phyloP scores from a whole-genome alignment of 148 eudicot species.

The Persicaria maculosa region DNA sequence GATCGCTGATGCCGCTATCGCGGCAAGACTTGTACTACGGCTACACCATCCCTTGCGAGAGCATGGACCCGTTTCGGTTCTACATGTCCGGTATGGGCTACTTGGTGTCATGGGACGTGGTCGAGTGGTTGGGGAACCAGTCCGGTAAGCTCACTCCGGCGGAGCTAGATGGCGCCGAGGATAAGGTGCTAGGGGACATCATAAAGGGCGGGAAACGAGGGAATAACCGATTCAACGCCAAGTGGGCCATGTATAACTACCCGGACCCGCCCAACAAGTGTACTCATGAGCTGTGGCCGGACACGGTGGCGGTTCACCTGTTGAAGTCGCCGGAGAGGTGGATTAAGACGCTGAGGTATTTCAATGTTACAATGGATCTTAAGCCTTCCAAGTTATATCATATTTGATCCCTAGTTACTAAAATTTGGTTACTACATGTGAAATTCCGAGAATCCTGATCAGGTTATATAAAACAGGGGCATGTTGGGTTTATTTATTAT shows the following conservation, averaged over 20 bases:
- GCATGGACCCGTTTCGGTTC: conserved; percentile 76
- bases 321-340: conserved; percentile 76
- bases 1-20: conserved; percentile 59
- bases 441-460: too few relatives aligned
- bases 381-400: conserved; percentile 29
- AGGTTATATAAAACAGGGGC: too few relatives aligned
- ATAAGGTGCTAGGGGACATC: conserved; percentile 70
- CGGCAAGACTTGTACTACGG: conserved; percentile 87
- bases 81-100: conserved; percentile 97
- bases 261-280: conserved; percentile 71
- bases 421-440: too few relatives aligned
- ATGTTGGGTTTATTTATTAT: too few relatives aligned
- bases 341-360: conserved; percentile 63
- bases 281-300: conserved; percentile 79
- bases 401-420: conserved; percentile 1
- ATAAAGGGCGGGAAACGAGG: conserved; percentile 48
- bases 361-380: conserved; percentile 52
- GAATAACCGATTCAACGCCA: conserved; percentile 66
- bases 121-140: conserved; percentile 51
- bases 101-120: conserved; percentile 79
- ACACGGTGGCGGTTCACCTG: conserved; percentile 70
- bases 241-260: conserved; percentile 92
- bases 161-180: conserved; percentile 44
- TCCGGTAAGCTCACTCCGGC: conserved; percentile 62
- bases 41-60: conserved; percentile 70